phyloP scores from a whole-genome alignment of 2,329 filamentous ascomycete genomes.

The Aspergillus sp. region DNA sequence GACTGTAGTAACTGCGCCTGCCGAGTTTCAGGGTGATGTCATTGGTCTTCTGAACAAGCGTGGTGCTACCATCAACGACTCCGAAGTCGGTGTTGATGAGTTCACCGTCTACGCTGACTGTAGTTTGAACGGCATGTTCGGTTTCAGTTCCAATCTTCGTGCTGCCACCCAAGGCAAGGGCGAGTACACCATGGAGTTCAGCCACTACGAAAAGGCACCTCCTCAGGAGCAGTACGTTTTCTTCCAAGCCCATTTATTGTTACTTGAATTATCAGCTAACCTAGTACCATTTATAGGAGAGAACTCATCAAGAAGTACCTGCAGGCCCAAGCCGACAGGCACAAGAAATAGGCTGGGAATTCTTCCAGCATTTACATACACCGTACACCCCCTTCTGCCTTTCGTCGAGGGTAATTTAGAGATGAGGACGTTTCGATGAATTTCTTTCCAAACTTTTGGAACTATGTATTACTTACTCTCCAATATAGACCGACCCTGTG shows the following conservation, averaged over 20 bases:
- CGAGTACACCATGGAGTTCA: conserved; percentile 98
- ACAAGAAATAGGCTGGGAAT: conserved; percentile 53
- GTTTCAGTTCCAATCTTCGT: conserved; percentile 86
- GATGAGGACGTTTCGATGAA: conserved; percentile 11
- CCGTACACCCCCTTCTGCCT: conserved; percentile 2
- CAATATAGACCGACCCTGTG: conserved; percentile 21
- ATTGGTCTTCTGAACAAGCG: conserved; percentile 96
- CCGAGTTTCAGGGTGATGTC: conserved; percentile 96
- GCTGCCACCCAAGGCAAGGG: conserved; percentile 97
- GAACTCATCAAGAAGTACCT: conserved; percentile 68
- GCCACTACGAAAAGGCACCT: conserved; percentile 86
- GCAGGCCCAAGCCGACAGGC: conserved; percentile 64
- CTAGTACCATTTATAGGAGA: conserved; percentile 45
- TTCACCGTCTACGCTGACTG: conserved; percentile 92
- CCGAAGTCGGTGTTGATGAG: conserved; percentile 89
- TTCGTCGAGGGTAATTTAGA: conserved; percentile 8
- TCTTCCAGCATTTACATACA: background rate
- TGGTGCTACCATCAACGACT: conserved; percentile 91
- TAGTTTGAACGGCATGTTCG: conserved; percentile 96
- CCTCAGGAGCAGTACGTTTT: conserved; percentile 78
- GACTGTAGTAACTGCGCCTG: conserved; percentile 91
- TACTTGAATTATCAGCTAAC: conserved; percentile 7
- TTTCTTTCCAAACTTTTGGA: conserved; percentile 9
- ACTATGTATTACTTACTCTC: conserved; percentile 21
- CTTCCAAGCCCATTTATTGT: background rate